phyloP scores from a whole-genome alignment of 805 yeast species.

The Komagataella pastoris region DNA sequence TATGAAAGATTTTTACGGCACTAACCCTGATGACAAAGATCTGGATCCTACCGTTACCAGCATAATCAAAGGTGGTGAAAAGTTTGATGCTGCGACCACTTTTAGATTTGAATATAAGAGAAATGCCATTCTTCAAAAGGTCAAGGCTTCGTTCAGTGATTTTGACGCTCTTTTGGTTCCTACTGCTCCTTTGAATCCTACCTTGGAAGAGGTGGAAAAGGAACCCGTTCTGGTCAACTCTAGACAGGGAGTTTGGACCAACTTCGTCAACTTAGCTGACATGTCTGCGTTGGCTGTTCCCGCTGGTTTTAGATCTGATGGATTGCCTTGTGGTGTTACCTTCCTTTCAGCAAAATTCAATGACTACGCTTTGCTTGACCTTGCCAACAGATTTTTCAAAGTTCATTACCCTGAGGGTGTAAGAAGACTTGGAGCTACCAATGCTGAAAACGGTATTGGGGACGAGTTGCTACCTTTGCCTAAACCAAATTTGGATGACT shows the following conservation, averaged over 20 bases:
- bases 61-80: conserved; percentile 69
- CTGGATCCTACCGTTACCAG: conserved; percentile 75
- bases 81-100: conserved; percentile 69
- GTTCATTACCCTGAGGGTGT: conserved; percentile 25
- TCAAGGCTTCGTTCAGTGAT: conserved; percentile 36
- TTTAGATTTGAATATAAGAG: conserved; percentile 82
- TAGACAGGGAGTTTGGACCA: conserved; percentile 95
- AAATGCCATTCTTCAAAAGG: conserved; percentile 59
- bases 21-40: conserved; percentile 54
- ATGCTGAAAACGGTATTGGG: conserved; percentile 11
- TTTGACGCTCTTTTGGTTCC: conserved; percentile 81
- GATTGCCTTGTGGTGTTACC: conserved; percentile 85
- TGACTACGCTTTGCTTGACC: conserved; percentile 78
- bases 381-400: conserved; percentile 63
- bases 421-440: conserved; percentile 42
- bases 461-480: conserved; percentile 38
- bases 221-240: conserved; percentile 84
- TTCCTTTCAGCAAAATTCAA: conserved; percentile 70
- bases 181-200: conserved; percentile 88
- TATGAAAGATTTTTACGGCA: conserved; percentile 52
- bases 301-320: conserved; percentile 78
- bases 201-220: conserved; percentile 51
- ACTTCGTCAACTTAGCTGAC: conserved; percentile 91
- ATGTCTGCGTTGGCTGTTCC: conserved; percentile 87
- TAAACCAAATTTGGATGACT: conserved; percentile 21